Conservation (phyloP, 1,284 basidiomycete genomes). For the Ceraceosorus guamensis region DNA sequence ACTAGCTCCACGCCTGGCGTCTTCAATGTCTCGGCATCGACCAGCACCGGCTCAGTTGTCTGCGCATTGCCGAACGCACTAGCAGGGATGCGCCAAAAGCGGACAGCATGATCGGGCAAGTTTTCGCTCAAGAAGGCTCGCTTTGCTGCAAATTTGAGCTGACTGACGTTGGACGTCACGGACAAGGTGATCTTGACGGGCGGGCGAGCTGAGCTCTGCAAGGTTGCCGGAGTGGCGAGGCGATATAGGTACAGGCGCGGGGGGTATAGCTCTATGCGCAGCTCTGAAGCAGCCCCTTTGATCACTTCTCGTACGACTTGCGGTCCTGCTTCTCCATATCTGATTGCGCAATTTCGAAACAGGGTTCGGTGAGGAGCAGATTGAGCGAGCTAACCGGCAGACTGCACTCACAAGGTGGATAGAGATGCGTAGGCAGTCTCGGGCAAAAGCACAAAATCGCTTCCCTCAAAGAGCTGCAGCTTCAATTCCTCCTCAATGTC, state of each 20-base stretch:
- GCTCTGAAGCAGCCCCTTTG: background rate
- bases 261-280: slow-evolving; percentile 7
- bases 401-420: background rate
- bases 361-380: background rate
- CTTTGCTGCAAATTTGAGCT: slow-evolving; percentile 1
- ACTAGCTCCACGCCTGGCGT: slow-evolving; percentile 31
- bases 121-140: background rate
- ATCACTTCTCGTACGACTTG: slow-evolving; percentile 3
- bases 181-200: background rate
- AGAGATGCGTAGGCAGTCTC: slow-evolving; percentile 51
- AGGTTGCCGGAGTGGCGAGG: background rate
- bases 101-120: background rate
- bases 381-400: too few species aligned
- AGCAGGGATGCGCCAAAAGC: slow-evolving; percentile 5
- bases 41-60: background rate
- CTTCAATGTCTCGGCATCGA: background rate
- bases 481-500: slow-evolving; percentile 23
- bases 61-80: background rate
- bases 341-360: background rate
- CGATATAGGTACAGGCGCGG: background rate
- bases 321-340: slow-evolving; percentile 2
- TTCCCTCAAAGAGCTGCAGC: slow-evolving; percentile 57
- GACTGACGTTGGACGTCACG: background rate
- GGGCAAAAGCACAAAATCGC: slow-evolving; percentile 73
- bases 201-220: background rate